A percentile compares a stretch with the other conserved stretches of the same genome.
Conservation (phyloP, 78 protist species). For the Paratrimastix pyriformis region DNA sequence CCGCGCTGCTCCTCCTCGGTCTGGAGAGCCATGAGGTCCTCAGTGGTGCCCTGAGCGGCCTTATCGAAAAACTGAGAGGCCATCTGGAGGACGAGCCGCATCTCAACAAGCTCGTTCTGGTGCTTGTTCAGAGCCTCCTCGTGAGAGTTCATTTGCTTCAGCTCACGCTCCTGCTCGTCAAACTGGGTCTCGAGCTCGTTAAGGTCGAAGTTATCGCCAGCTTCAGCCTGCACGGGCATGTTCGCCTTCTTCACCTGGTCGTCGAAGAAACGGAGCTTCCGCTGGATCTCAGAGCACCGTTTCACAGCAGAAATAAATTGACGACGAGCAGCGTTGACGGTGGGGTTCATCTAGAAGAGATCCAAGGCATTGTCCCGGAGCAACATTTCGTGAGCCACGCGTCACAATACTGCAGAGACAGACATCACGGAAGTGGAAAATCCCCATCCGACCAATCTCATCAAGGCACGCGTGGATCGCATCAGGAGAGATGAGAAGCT, state of each 20-base stretch:
- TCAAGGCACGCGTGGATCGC: too few relatives aligned
- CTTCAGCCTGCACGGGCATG: background rate
- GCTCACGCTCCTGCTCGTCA: too few relatives aligned
- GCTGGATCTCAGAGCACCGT: conserved; percentile 5
- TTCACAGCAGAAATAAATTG: background rate
- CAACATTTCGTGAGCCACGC: background rate
- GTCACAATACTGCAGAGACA: background rate
- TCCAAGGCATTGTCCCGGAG: background rate
- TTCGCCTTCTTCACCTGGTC: background rate
- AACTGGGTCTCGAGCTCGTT: background rate
- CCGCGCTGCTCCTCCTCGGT: too few relatives aligned
- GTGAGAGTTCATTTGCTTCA: background rate
- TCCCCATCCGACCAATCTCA: background rate
- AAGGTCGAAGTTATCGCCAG: background rate
- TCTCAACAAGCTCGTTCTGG: background rate
- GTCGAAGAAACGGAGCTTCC: background rate
- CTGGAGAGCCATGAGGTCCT: too few relatives aligned
- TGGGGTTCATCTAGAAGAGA: conserved; percentile 2
- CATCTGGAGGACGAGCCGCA: background rate
- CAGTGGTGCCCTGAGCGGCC: too few relatives aligned
- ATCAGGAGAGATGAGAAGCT: too few relatives aligned
- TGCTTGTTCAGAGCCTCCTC: background rate
- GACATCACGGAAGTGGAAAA: background rate
- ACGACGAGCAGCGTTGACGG: background rate
- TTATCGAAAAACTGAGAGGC: background rate